Base-by-base conservation (phyloP, 225 moss, liverwort and hornwort species). In the Bryoerythrophyllum caledonicum region DNA sequence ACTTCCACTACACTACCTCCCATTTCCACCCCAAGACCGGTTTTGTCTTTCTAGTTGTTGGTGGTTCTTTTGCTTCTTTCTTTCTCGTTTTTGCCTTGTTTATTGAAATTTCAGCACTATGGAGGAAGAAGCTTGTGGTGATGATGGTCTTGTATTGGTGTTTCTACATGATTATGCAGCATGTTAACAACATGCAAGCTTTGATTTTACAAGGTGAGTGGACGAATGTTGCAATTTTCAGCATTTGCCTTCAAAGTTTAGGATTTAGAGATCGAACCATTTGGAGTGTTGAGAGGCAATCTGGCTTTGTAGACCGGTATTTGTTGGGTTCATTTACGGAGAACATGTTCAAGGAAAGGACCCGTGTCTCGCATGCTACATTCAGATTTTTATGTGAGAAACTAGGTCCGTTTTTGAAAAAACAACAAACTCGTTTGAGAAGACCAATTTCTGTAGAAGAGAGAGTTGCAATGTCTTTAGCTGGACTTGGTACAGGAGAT, bases 261-360 rank as follows among this genome's bases (percentile, higher is more conserved):
- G 3, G 1, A 1, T 1, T n/a, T 3, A 65, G 0, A 25, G 2
- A 3, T 65, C 1, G 2, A 8, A 1, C 0, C 8, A 5, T 4
- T 3, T 40, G 14, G 10, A 0, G 11, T 37, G 11, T 63, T n/a
- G 2, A 13, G 12, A 24, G 7, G 44, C 44, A 10, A 64, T n/a
- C 12, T 2, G 24, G 23, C 14, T 64, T 24, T 40, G 3, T 0
- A 41, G 2, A 64, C 7, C 6, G 0, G 2, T 41, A 6, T 8
- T 43, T 64, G 1, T 43, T 64, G 3, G 24, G 15, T 1, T 65
- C 0, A 0, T 41, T 40, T 65, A 41, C 13, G 1, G 3, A 65
- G 15, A 14, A 43, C 0, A 43, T 15, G 13, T 65, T 43, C 6
- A 24, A 25, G 0, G 10, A 26, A 0, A 27, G 9, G 3, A 66